These are phyloP conservation scores for Byssoonygena ceratinophila DNA, from an alignment of 2,329 filamentous ascomycete genomes.

Conservation along the genomic window DNA sequence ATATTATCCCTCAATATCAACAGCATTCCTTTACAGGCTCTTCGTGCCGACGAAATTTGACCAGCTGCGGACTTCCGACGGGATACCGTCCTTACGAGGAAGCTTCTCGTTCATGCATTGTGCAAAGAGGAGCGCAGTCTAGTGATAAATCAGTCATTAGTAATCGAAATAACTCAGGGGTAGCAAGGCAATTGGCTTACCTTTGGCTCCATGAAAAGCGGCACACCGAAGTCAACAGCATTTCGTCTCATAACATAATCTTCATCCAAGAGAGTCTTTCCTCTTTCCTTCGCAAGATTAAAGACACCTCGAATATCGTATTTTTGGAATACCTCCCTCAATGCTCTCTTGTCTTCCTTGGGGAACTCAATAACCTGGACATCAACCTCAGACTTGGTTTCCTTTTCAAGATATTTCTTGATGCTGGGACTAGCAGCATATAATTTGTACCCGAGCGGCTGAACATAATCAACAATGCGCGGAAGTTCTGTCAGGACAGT, in stretches of 20 bases:
- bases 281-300: conserved; percentile 77
- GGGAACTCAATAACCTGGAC: conserved; percentile 96
- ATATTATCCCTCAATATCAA: not conserved
- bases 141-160: conserved; percentile 20
- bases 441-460: conserved; percentile 87
- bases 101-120: conserved; percentile 97
- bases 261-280: conserved; percentile 74
- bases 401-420: conserved; percentile 70
- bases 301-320: conserved; percentile 93
- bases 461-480: conserved; percentile 73
- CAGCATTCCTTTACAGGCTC: conserved; percentile 29
- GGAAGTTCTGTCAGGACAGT: conserved; percentile 59
- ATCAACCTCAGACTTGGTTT: conserved; percentile 52
- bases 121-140: conserved; percentile 93
- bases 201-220: conserved; percentile 97
- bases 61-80: conserved; percentile 84
- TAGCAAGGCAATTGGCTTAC: conserved; percentile 42
- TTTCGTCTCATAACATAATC: conserved; percentile 99
- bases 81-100: conserved; percentile 76
- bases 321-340: conserved; percentile 92
- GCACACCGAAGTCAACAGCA: conserved; percentile 94
- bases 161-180: not conserved
- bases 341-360: conserved; percentile 85
- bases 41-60: conserved; percentile 81
- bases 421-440: conserved; percentile 73